These are phyloP conservation scores for Podosphaera aphanis DNA, from an alignment of 2,329 filamentous ascomycete species.

Conservation along the genomic window DNA sequence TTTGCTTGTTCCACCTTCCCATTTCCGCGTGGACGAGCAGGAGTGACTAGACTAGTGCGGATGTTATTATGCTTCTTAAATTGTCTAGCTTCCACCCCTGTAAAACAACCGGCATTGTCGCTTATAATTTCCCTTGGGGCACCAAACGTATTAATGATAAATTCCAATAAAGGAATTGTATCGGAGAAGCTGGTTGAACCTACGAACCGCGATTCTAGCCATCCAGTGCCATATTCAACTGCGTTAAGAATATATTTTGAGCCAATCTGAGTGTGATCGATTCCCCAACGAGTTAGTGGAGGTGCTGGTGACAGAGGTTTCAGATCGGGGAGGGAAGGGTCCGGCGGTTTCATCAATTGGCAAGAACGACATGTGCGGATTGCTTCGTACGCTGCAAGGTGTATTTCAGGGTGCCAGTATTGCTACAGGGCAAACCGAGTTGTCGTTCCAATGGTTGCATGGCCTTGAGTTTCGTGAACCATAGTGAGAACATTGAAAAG, in stretches of 20 bases:
- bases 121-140: too few species aligned
- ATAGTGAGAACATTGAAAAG: background rate
- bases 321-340: background rate
- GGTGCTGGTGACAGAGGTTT: background rate
- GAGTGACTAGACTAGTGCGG: background rate
- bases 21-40: background rate
- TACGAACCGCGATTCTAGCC: too few species aligned
- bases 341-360: background rate
- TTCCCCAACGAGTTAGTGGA: background rate
- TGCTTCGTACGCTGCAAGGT: background rate
- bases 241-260: background rate
- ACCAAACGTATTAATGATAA: too few species aligned
- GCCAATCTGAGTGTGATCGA: background rate
- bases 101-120: too few species aligned
- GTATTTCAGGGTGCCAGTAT: background rate
- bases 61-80: too few species aligned
- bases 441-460: background rate
- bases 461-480: background rate
- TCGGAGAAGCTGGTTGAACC: too few species aligned
- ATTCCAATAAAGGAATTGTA: too few species aligned
- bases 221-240: background rate
- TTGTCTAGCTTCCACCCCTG: too few species aligned
- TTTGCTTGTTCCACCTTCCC: background rate
- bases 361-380: background rate
- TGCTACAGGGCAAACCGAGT: background rate